A percentile compares a stretch with the other conserved stretches of the same genome.
Conservation (phyloP, 805 yeast genomes). For the Ogataea paraovalis region DNA sequence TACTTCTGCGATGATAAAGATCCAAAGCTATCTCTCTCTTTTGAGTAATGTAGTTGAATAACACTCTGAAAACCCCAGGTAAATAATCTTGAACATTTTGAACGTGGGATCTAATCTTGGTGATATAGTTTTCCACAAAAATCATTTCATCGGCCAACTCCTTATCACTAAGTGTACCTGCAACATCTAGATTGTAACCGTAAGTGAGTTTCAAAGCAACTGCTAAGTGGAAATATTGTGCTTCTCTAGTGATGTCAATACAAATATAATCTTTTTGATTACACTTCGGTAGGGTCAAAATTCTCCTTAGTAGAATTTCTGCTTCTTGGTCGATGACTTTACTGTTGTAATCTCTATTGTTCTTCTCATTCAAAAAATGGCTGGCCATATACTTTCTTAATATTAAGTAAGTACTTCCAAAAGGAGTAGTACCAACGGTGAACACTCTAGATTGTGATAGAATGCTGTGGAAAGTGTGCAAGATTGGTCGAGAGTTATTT, state of each 20-base stretch:
- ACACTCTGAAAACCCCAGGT: constrained; percentile 37
- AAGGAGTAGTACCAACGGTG: constrained; percentile 66
- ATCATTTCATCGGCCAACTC: constrained; percentile 48
- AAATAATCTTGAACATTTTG: constrained; percentile 53
- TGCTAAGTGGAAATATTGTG: constrained; percentile 49
- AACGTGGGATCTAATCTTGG: constrained; percentile 53
- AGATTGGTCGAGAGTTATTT: constrained; percentile 63
- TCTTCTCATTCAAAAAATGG: constrained; percentile 36
- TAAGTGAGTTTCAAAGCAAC: constrained; percentile 50
- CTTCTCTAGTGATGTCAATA: constrained; percentile 35
- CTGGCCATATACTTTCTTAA: constrained; percentile 47
- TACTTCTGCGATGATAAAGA: constrained; percentile 41
- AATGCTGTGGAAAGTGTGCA: constrained; percentile 64
- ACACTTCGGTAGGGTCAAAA: constrained; percentile 1
- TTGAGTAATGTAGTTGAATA: constrained; percentile 13
- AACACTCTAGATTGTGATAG: constrained; percentile 52
- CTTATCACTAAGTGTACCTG: constrained; percentile 33
- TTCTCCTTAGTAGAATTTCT: constrained; percentile 19
- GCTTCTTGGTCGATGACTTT: constrained; percentile 38
- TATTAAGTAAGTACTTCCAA: constrained; percentile 41
- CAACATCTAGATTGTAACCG: constrained; percentile 46
- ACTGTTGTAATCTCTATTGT: constrained; percentile 31
- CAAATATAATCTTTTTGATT: constrained; percentile 25
- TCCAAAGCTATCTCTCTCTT: constrained; percentile 20
- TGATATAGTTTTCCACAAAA: constrained; percentile 51